phyloP scores from a whole-genome alignment of 2,329 filamentous ascomycete genomes.

The Alternaria sp. region DNA sequence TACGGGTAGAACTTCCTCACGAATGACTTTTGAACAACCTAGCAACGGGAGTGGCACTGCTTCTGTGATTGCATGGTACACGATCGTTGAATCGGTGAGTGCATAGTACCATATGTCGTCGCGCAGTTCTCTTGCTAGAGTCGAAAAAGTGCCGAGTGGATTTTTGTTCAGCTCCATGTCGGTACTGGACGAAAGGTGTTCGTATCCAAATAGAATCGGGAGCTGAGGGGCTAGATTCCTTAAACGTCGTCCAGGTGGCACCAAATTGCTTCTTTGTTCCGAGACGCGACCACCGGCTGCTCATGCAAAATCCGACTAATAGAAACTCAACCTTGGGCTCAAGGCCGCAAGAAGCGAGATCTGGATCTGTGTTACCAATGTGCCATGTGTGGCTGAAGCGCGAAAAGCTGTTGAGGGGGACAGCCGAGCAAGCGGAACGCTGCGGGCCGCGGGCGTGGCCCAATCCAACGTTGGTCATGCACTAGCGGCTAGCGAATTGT shows the following conservation, averaged over 20 bases:
- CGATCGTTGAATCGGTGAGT: constrained; percentile 4
- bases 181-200: not conserved
- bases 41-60: constrained; percentile 1
- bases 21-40: constrained; percentile 6
- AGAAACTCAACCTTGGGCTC: not conserved
- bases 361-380: not conserved
- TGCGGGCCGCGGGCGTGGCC: constrained; percentile 6
- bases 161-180: not conserved
- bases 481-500: constrained; percentile 3
- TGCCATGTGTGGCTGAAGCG: not conserved
- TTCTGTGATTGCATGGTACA: constrained; percentile 1
- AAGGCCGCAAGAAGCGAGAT: not conserved
- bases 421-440: constrained; percentile 8
- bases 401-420: constrained; percentile 4
- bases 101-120: constrained; percentile 1
- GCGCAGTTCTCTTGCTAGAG: constrained; percentile 1
- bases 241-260: not conserved
- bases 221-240: not conserved
- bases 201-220: not conserved
- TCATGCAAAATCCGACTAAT: not conserved
- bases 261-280: not conserved
- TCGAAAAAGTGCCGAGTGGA: constrained; percentile 4
- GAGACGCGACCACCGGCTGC: not conserved
- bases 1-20: constrained; percentile 1
- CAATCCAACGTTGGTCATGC: not conserved